Base-by-base conservation (phyloP, 208 protist genomes). In the Crithidia brevicula region DNA sequence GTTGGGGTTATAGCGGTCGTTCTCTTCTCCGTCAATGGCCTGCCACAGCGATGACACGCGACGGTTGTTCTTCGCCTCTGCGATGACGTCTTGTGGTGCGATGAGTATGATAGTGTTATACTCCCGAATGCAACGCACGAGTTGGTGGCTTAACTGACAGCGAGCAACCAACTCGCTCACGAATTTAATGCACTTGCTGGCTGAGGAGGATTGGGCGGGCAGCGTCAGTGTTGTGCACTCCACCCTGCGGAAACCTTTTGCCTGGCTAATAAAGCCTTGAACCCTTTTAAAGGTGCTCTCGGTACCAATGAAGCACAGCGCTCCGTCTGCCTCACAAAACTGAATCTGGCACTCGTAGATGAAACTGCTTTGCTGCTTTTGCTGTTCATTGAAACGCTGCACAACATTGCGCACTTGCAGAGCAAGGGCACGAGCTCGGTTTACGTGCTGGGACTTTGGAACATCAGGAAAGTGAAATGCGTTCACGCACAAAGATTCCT, bases 281-380 rank as follows among this genome's bases (percentile, higher is more conserved):
- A 65, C 33, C 0, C n/a, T 2, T n/a, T 27, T 30, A n/a, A 30
- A 54, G 7, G 43, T 38, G 3, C 1, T n/a, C 18, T 52, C 33
- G 0, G 27, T 9, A 11, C 46, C 59, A 30, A 54, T 54, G 22
- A 65, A 65, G 59, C 46, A 65, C 6, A 54, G 59, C 30, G 1
- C 4, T 22, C 47, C 47, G 18, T 54, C 34, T 31, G 45, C 46
- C 4, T 27, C 59, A 25, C 47, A 20, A 18, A 65, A 22, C 47
- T 65, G 59, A 1, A 45, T 6, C 34, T 65, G 59, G 31, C 59
- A 65, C 30, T 65, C 59, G 33, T 22, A 54, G 27, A 54, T 45
- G 46, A 30, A 18, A 47, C 10, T 8, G 33, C 13, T 46, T 22
- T 6, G 8, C 9, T 31, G 1, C 9, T 33, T 54, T 28, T 31